A percentile compares a stretch with the other conserved stretches of the same genome.
These are phyloP conservation scores for Pythium dissotocum DNA, from an alignment of 352 stramenopile genomes.

Conservation along the genomic window DNA sequence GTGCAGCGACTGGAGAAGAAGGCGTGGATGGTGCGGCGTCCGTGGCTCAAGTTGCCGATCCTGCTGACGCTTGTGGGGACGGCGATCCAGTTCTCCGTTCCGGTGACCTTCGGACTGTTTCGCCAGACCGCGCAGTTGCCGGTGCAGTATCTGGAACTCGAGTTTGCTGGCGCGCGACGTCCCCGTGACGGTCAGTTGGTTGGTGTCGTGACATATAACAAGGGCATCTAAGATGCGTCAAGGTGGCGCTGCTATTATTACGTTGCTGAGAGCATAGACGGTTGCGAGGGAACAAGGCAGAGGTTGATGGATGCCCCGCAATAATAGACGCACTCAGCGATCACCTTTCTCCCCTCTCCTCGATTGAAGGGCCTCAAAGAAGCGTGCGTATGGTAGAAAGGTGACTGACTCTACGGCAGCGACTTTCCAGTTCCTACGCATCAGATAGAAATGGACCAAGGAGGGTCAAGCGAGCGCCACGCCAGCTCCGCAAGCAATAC, in stretches of 20 bases:
- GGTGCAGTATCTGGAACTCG: slow-evolving; percentile 62
- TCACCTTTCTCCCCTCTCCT: neutral
- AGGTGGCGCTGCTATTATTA: slow-evolving; percentile 5
- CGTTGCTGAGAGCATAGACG: neutral
- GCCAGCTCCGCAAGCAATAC: neutral
- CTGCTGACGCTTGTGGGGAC: slow-evolving; percentile 70
- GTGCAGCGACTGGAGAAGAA: slow-evolving; percentile 57
- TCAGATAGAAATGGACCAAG: neutral
- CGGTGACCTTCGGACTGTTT: slow-evolving; percentile 86
- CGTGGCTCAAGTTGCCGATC: slow-evolving; percentile 66
- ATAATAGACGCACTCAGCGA: neutral
- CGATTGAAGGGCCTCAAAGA: neutral
- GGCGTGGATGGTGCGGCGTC: slow-evolving; percentile 37
- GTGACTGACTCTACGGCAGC: neutral
- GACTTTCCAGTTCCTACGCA: neutral
- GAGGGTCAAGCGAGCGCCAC: neutral
- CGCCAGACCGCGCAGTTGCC: slow-evolving; percentile 75
- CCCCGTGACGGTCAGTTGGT: slow-evolving; percentile 55
- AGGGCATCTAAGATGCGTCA: slow-evolving; percentile 49
- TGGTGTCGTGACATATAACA: slow-evolving; percentile 81
- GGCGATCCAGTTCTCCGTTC: slow-evolving; percentile 84
- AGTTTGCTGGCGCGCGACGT: slow-evolving; percentile 38
- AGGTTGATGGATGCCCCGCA: neutral
- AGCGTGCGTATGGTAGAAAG: neutral
- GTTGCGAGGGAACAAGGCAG: neutral